Evolutionary conservation across 441 rosid genomes (phyloP).

Genomic region (Sinapis alba): DNA sequence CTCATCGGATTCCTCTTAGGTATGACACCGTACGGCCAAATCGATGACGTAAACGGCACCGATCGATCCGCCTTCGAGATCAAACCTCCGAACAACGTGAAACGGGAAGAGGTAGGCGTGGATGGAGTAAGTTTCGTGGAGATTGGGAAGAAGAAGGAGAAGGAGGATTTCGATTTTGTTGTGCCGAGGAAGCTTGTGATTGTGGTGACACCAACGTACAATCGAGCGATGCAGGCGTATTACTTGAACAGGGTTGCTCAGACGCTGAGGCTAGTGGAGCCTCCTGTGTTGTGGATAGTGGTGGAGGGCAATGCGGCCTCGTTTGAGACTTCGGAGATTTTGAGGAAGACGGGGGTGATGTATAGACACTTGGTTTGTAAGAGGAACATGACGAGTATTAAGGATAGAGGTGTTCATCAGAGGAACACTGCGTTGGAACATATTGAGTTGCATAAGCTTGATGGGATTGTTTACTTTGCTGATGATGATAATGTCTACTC

Average conservation of each 20-base stretch:
- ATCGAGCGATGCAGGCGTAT: constrained; percentile 78
- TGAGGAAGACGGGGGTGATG: constrained; percentile 87
- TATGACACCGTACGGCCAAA: constrained; percentile 60
- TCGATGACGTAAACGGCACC: constrained; percentile 43
- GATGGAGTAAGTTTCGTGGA: constrained; percentile 49
- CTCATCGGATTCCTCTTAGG: constrained; percentile 67
- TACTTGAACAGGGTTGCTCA: constrained; percentile 75
- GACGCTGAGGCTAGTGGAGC: constrained; percentile 67
- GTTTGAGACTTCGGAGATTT: constrained; percentile 78
- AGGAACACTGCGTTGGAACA: constrained; percentile 84
- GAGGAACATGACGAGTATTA: constrained; percentile 55
- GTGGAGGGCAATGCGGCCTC: constrained; percentile 77
- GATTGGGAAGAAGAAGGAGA: constrained; percentile 16
- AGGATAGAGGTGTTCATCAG: constrained; percentile 88
- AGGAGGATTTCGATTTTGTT: constrained; percentile 35
- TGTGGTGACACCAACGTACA: constrained; percentile 89
- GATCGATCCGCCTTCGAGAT: constrained; percentile 64
- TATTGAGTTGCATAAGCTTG: constrained; percentile 76
- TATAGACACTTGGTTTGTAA: constrained; percentile 75
- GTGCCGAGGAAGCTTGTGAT: constrained; percentile 67
- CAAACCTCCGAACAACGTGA: constrained; percentile 51
- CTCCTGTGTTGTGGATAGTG: constrained; percentile 90
- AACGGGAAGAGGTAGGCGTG: constrained; percentile 39
- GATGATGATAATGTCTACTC: constrained; percentile 90
- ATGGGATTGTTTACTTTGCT: constrained; percentile 90